A percentile compares a stretch with the other conserved stretches of the same genome.
phyloP scores from a whole-genome alignment of 257 asterid species.

The Anisodus acutangulus region DNA sequence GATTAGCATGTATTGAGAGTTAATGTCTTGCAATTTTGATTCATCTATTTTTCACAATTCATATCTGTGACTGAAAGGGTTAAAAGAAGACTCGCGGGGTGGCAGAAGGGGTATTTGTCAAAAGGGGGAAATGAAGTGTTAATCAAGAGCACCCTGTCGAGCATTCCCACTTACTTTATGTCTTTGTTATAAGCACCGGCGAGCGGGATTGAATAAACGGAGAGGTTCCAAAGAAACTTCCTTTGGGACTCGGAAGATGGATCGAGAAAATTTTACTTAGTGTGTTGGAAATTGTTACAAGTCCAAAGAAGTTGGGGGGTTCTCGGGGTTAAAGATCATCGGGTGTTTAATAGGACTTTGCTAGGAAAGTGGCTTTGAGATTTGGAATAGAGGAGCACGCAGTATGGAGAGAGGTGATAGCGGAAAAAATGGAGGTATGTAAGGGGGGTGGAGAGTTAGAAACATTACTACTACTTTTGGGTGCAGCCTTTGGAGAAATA shows the following conservation, averaged over 20 bases:
- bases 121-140: neutral
- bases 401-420: neutral
- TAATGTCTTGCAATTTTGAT: neutral
- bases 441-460: neutral
- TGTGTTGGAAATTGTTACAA: neutral
- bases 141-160: neutral
- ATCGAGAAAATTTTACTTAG: neutral
- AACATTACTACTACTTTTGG: neutral
- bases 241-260: neutral
- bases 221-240: neutral
- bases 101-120: neutral
- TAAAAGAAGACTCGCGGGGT: neutral
- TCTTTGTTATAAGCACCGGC: neutral
- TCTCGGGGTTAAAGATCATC: neutral
- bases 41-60: neutral
- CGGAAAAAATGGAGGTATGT: neutral
- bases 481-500: neutral
- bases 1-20: neutral
- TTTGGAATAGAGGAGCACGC: neutral
- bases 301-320: neutral
- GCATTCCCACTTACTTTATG: neutral
- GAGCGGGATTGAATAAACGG: neutral
- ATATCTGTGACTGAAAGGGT: neutral
- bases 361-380: neutral
- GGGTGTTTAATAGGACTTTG: neutral